These are phyloP conservation scores for Talaromyces adpressus DNA, from an alignment of 495 filamentous ascomycete genomes.

Conservation along the genomic window DNA sequence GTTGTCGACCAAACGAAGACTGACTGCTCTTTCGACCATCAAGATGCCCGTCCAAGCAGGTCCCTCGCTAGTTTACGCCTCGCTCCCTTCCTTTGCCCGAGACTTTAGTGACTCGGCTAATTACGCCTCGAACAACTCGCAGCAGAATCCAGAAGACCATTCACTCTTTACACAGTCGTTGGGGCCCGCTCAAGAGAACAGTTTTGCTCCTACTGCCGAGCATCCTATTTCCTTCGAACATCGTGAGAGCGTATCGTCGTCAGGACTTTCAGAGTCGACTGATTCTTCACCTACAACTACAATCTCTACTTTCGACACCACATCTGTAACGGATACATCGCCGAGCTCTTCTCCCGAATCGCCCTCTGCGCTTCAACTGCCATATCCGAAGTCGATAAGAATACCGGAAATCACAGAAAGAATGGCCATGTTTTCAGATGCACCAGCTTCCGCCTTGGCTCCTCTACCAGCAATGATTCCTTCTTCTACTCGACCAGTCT, in stretches of 20 bases:
- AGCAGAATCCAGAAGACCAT: constrained; percentile 1
- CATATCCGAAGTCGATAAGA: constrained; percentile 33
- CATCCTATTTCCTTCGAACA: constrained; percentile 28
- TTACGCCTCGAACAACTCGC: neutral
- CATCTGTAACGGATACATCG: constrained; percentile 80
- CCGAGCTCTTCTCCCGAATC: constrained; percentile 91
- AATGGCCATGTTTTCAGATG: constrained; percentile 15
- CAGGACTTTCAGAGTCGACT: constrained; percentile 73
- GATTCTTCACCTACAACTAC: constrained; percentile 96
- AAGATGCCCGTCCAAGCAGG: constrained; percentile 43
- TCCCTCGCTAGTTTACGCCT: constrained; percentile 45
- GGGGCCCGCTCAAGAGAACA: constrained; percentile 2
- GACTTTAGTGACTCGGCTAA: neutral
- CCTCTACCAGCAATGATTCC: constrained; percentile 31
- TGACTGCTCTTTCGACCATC: constrained; percentile 10
- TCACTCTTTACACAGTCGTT: neutral
- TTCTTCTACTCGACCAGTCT: constrained; percentile 37
- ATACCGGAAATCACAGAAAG: constrained; percentile 22
- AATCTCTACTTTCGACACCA: constrained; percentile 85
- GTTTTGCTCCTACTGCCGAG: constrained; percentile 24
- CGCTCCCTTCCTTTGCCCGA: constrained; percentile 50
- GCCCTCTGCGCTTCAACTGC: constrained; percentile 50
- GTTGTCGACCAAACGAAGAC: constrained; percentile 23
- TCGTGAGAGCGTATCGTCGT: constrained; percentile 52
- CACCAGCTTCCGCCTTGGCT: constrained; percentile 25